Evolutionary conservation across 306 rosid species (phyloP), one percentile per base, ranked within the genome.

Genomic region (Prunus campanulata): DNA sequence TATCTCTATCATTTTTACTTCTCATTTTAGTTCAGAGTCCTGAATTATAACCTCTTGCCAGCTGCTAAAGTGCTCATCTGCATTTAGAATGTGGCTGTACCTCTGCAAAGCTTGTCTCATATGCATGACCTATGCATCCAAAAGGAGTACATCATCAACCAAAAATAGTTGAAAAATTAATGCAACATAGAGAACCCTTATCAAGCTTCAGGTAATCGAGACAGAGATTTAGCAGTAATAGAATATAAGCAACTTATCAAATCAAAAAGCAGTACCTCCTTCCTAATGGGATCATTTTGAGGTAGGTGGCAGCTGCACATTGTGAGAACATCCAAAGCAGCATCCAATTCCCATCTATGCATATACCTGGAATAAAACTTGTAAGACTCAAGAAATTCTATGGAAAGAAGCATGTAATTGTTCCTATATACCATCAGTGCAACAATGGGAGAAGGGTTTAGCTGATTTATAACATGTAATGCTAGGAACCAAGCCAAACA

Each of bases 301-400:
- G 92, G 86, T 39, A 94, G 90, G 89, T 94, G 98, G 89, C 98
- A 94, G 85, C 90, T 81, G 87, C 98, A 94, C 98, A 94, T 92
- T 57, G 96, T 94, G 68, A 94, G 96, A 82, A 90, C 98, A 78
- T 94, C 97, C 87, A 94, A 84, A 74, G 98, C 97, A 84, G 97
- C 95, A 83, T 87, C 90, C 78, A 94, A 86, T 67, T 94, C 96
- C 98, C 98, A 94, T 67, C 88, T 70, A 81, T 89, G 91, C 90
- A 92, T 80, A 81, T 88, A 90, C 87, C 98, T 94, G 84, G 64
- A 82, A 60, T 56, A 79, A 79, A 71, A 46, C 74, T 78, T 73
- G 48, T 49, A 52, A 78, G 51, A 73, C 56, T 49, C 2, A 15
- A 57, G 24, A 67, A 29, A 71, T 16, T 18, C 46, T 5, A 71